Evolutionary conservation across 2,329 filamentous ascomycete species (phyloP).

Genomic region (Aspergillus texensis): DNA sequence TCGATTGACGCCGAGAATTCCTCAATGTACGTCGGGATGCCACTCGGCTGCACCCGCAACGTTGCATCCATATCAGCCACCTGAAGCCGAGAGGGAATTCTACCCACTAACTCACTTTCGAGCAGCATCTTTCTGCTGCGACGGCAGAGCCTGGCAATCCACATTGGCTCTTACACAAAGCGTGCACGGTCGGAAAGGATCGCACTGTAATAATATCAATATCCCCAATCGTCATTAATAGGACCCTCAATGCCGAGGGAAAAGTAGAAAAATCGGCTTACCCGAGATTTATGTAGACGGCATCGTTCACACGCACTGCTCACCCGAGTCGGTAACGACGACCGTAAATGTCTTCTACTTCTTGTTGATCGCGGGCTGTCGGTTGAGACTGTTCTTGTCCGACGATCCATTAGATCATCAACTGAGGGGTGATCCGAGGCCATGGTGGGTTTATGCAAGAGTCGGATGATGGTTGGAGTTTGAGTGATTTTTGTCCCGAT

Average conservation of each 20-base stretch:
- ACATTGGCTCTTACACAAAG: conserved; percentile 35
- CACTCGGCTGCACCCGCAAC: background rate
- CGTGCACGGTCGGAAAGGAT: conserved; percentile 37
- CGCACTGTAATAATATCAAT: conserved; percentile 28
- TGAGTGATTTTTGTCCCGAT: conserved; percentile 1
- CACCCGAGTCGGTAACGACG: conserved; percentile 27
- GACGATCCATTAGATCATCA: background rate
- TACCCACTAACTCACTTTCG: conserved; percentile 14
- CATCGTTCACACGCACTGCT: conserved; percentile 34
- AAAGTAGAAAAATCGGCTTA: conserved; percentile 8
- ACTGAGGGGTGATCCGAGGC: background rate
- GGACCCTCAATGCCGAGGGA: background rate
- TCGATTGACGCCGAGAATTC: background rate
- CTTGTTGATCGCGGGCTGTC: background rate
- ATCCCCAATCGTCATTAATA: background rate
- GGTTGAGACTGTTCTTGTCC: background rate
- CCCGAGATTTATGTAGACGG: conserved; percentile 35
- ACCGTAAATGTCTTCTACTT: background rate
- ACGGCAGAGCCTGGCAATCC: conserved; percentile 19
- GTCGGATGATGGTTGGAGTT: background rate
- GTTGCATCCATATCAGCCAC: background rate
- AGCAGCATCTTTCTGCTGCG: conserved; percentile 4
- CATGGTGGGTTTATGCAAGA: background rate
- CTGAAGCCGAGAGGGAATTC: background rate
- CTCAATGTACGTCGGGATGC: background rate